A percentile compares a stretch with the other conserved stretches of the same genome.
phyloP scores from a whole-genome alignment of 805 yeast genomes.

The Wickerhamomyces canadensis region DNA sequence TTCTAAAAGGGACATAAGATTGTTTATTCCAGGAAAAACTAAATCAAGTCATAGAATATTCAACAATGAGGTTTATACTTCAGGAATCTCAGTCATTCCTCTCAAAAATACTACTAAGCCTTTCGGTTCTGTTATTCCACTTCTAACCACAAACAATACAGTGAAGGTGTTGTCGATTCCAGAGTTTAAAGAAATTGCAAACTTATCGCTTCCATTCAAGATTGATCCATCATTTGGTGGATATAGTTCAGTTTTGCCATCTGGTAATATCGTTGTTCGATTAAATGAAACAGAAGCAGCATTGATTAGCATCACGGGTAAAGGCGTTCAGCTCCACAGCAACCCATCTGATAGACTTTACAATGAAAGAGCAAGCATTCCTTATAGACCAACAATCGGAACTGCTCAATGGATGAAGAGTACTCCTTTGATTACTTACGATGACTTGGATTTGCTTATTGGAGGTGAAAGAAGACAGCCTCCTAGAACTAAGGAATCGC shows the following conservation, averaged over 20 bases:
- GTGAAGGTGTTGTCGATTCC: constrained; percentile 50
- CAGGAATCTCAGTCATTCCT: constrained; percentile 47
- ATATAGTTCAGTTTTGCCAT: constrained; percentile 42
- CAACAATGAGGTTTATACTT: constrained; percentile 36
- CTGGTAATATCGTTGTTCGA: constrained; percentile 56
- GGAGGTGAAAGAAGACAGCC: constrained; percentile 72
- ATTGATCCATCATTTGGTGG: constrained; percentile 34
- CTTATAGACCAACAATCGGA: constrained; percentile 75
- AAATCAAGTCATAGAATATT: constrained; percentile 62
- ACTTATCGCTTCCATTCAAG: constrained; percentile 38
- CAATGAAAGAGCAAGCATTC: constrained; percentile 61
- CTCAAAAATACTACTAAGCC: constrained; percentile 20
- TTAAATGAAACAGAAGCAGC: constrained; percentile 49
- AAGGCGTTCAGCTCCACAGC: constrained; percentile 24
- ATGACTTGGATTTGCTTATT: constrained; percentile 59
- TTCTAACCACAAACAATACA: constrained; percentile 40
- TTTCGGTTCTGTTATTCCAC: constrained; percentile 43
- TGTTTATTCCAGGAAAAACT: constrained; percentile 52
- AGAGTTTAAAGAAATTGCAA: constrained; percentile 52
- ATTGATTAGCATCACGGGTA: constrained; percentile 44
- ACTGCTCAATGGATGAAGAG: constrained; percentile 87
- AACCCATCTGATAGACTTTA: constrained; percentile 53
- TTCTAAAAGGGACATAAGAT: constrained; percentile 55
- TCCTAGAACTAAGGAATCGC: constrained; percentile 54
- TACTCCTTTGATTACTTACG: constrained; percentile 48